Conservation (phyloP, 148 eudicot genomes). For the Tetragonia tetragonoides region DNA sequence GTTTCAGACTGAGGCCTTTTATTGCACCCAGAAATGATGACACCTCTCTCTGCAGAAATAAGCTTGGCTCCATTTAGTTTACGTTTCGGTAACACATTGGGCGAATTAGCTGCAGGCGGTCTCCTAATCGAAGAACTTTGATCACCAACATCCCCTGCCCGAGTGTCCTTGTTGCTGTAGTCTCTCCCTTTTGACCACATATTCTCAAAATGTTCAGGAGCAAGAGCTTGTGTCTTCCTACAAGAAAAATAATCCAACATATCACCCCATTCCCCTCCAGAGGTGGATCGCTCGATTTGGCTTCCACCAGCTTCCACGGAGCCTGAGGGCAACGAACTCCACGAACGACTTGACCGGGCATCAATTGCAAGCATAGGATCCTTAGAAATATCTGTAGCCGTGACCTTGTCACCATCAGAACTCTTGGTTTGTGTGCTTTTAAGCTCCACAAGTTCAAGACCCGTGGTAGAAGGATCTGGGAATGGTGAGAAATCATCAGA, state of each 20-base stretch:
- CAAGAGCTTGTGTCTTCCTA: constrained; percentile 72
- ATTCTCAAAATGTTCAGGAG: constrained; percentile 91
- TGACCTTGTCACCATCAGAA: constrained; percentile 32
- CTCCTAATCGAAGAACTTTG: constrained; percentile 34
- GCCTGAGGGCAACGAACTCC: constrained; percentile 56
- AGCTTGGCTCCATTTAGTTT: constrained; percentile 37
- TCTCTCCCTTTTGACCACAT: constrained; percentile 95
- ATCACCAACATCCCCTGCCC: constrained; percentile 23
- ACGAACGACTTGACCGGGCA: constrained; percentile 74
- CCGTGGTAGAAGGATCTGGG: constrained; percentile 75
- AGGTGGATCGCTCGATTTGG: constrained; percentile 41
- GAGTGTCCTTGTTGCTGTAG: constrained; percentile 51
- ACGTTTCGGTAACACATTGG: constrained; percentile 31
- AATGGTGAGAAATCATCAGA: constrained; percentile 55
- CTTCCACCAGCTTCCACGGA: constrained; percentile 34
- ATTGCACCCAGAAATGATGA: constrained; percentile 25
- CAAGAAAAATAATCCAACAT: constrained; percentile 65
- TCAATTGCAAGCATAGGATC: constrained; percentile 86
- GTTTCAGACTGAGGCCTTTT: constrained; percentile 30
- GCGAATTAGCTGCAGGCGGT: constrained; percentile 29
- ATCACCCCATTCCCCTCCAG: constrained; percentile 86
- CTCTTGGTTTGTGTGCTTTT: constrained; percentile 47
- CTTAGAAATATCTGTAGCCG: constrained; percentile 43
- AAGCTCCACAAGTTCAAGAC: constrained; percentile 81
- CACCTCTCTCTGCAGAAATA: constrained; percentile 25